These are phyloP conservation scores for Gossypium stocksii DNA, from an alignment of 345 rosid genomes.

Conservation along the genomic window DNA sequence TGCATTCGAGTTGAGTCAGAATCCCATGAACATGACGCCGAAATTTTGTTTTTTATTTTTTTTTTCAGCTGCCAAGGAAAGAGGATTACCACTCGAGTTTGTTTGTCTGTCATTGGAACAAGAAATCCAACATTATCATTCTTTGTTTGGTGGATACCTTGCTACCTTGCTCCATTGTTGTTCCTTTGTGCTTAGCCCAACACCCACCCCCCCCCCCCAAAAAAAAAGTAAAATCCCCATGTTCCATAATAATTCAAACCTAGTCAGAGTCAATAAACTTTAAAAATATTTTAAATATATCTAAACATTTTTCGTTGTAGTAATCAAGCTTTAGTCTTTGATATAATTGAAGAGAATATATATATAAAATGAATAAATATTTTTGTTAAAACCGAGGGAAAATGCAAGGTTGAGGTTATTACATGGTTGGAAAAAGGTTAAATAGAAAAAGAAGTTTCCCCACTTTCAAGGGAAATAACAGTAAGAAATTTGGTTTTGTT, in stretches of 20 bases:
- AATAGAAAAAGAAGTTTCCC: neutral
- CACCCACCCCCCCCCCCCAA: neutral
- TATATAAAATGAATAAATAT: neutral
- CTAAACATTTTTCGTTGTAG: too few relatives aligned
- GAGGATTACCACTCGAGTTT: constrained; percentile 18
- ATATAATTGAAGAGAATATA: neutral
- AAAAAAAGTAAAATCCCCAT: neutral
- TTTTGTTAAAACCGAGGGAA: neutral
- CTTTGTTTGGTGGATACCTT: neutral
- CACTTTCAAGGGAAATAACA: constrained; percentile 14
- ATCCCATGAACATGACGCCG: constrained; percentile 11
- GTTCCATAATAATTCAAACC: neutral
- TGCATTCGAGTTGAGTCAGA: constrained; percentile 26
- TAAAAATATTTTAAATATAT: too few relatives aligned
- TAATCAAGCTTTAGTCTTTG: neutral
- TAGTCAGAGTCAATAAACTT: neutral
- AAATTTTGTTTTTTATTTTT: neutral
- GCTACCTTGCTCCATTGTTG: neutral
- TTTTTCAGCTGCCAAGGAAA: neutral
- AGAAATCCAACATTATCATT: constrained; percentile 6
- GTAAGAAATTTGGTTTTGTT: neutral
- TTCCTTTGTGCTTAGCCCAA: neutral
- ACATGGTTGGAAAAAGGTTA: too few relatives aligned
- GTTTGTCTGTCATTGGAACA: constrained; percentile 1
- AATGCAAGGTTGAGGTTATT: neutral